Evolutionary conservation across 1,284 basidiomycete species (phyloP).

Genomic region (Moesziomyces parantarcticus): DNA sequence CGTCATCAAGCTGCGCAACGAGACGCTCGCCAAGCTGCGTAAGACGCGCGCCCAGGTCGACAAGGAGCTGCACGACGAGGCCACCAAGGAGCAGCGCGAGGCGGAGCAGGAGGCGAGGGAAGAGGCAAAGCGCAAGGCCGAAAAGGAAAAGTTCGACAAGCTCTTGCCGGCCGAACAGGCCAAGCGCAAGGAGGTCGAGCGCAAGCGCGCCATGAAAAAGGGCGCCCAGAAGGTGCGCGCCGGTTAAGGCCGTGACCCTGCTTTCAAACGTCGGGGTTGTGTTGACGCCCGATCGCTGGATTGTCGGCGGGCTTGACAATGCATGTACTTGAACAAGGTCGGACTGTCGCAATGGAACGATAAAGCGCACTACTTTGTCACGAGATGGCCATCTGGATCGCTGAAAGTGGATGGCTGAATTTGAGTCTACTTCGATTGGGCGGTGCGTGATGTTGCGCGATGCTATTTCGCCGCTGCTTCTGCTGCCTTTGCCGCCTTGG

Average conservation of each 20-base stretch:
- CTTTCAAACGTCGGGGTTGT: too few species aligned
- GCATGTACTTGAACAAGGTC: neutral
- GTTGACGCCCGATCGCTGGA: too few species aligned
- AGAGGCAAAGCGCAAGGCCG: conserved; percentile 57
- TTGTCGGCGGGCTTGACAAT: neutral
- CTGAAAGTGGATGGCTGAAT: neutral
- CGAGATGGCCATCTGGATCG: too few species aligned
- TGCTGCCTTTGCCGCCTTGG: conserved; percentile 42
- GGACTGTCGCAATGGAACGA: neutral
- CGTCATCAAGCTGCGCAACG: conserved; percentile 45
- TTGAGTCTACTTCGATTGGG: neutral
- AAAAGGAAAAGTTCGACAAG: conserved; percentile 62
- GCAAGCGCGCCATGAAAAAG: conserved; percentile 62
- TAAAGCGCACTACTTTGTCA: neutral
- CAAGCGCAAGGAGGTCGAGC: conserved; percentile 62
- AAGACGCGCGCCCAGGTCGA: conserved; percentile 58
- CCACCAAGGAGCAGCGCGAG: conserved; percentile 46
- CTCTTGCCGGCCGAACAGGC: conserved; percentile 64
- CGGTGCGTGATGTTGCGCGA: neutral
- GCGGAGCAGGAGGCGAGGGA: conserved; percentile 58
- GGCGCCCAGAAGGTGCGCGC: conserved; percentile 28
- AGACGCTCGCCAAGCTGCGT: conserved; percentile 52
- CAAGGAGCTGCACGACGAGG: conserved; percentile 49
- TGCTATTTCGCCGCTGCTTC: conserved; percentile 24
- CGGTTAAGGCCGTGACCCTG: too few species aligned